These are phyloP conservation scores for Penicillium goetzii DNA, from an alignment of 495 filamentous ascomycete species.

Conservation along the genomic window DNA sequence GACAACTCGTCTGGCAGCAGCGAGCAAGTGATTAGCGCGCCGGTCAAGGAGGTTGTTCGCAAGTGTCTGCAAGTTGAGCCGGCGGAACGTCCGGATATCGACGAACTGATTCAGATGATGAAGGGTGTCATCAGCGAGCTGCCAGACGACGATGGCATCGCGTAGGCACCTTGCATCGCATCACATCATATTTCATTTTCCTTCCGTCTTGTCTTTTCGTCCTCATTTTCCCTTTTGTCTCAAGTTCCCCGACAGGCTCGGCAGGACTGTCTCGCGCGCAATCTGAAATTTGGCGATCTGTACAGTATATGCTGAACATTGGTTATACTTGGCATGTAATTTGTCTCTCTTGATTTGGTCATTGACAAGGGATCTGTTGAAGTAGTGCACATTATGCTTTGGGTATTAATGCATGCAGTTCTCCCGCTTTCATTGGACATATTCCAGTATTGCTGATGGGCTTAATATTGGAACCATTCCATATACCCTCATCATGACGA, in stretches of 20 bases:
- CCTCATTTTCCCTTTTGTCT: constrained; percentile 10
- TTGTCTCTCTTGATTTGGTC: not conserved
- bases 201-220: not conserved
- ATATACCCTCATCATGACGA: constrained; percentile 20
- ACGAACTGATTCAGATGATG: constrained; percentile 81
- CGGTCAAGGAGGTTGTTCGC: constrained; percentile 82
- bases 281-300: constrained; percentile 26
- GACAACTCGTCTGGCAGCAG: constrained; percentile 36
- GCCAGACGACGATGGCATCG: constrained; percentile 66
- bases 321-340: constrained; percentile 5
- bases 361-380: not conserved
- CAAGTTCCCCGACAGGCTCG: constrained; percentile 29
- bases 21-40: constrained; percentile 63
- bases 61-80: constrained; percentile 92
- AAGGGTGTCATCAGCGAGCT: constrained; percentile 73
- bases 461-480: not conserved
- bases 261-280: constrained; percentile 13
- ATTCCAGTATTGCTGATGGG: not conserved
- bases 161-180: constrained; percentile 28
- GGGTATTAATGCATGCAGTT: not conserved
- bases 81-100: constrained; percentile 85
- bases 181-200: not conserved
- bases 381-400: not conserved
- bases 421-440: not conserved
- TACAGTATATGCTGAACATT: constrained; percentile 20